These are phyloP conservation scores for Trametes punicea DNA, from an alignment of 768 basidiomycete species.

Conservation along the genomic window DNA sequence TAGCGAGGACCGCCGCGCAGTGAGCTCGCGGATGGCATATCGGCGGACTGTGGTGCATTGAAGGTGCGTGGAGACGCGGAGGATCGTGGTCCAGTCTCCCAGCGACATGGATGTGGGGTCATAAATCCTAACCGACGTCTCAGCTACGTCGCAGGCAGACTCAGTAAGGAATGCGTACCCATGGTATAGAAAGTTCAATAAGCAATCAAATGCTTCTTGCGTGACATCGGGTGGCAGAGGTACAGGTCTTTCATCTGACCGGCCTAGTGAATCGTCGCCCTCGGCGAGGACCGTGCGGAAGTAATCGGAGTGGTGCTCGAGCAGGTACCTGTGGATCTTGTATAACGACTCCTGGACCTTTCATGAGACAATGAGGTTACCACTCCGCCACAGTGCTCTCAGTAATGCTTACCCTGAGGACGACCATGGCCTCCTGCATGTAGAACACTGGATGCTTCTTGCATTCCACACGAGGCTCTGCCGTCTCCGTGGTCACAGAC, in stretches of 20 bases:
- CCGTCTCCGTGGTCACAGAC: neutral
- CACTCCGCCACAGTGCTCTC: too few relatives aligned
- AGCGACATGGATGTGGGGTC: conserved; percentile 20
- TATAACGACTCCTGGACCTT: conserved; percentile 39
- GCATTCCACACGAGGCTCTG: neutral
- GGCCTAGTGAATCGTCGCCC: conserved; percentile 20
- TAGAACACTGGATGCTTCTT: conserved; percentile 17
- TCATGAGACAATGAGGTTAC: neutral
- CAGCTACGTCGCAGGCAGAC: neutral
- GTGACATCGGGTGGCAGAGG: conserved; percentile 30
- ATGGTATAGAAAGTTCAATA: conserved; percentile 38
- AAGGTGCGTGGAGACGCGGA: conserved; percentile 38
- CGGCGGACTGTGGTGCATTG: conserved; percentile 33
- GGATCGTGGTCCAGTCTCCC: conserved; percentile 37
- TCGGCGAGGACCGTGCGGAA: conserved; percentile 35
- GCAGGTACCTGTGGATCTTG: conserved; percentile 39
- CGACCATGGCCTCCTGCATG: conserved; percentile 21
- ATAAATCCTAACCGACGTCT: conserved; percentile 13
- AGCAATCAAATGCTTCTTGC: conserved; percentile 33
- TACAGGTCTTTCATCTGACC: conserved; percentile 34
- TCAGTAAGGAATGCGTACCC: conserved; percentile 31
- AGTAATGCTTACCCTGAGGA: conserved; percentile 8
- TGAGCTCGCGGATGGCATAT: conserved; percentile 30
- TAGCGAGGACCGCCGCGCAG: conserved; percentile 13
- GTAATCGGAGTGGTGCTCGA: conserved; percentile 36